These are phyloP conservation scores for Hymenoscyphus fraxineus DNA, from an alignment of 2,329 filamentous ascomycete species.

Conservation along the genomic window DNA sequence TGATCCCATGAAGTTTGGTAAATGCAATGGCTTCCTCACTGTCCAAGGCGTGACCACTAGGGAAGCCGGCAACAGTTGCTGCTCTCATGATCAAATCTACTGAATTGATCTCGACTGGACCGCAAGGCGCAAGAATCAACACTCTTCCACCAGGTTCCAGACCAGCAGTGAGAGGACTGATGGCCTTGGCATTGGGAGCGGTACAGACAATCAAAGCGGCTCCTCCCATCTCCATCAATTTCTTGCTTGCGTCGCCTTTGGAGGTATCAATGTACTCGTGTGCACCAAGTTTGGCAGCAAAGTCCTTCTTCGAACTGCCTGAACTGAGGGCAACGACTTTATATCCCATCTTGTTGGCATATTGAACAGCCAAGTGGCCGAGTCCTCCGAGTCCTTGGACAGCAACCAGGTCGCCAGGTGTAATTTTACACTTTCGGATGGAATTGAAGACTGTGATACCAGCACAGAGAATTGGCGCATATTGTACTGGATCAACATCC, in stretches of 20 bases:
- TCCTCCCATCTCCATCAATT: conserved; percentile 55
- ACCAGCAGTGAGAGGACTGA: conserved; percentile 51
- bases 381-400: conserved; percentile 71
- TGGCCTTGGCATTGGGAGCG: conserved; percentile 55
- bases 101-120: conserved; percentile 44
- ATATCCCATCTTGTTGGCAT: conserved; percentile 72
- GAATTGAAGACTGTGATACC: conserved; percentile 62
- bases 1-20: conserved; percentile 55
- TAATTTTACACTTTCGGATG: conserved; percentile 51
- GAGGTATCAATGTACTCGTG: conserved; percentile 57
- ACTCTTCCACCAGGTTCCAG: conserved; percentile 55
- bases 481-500: conserved; percentile 48
- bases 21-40: conserved; percentile 65
- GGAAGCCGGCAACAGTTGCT: conserved; percentile 58
- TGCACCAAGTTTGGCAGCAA: conserved; percentile 60
- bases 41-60: conserved; percentile 60
- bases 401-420: conserved; percentile 51
- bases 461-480: conserved; percentile 60
- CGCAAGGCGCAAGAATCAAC: conserved; percentile 53
- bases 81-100: conserved; percentile 45
- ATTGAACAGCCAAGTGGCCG: conserved; percentile 75
- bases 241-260: conserved; percentile 45
- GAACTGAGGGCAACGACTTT: conserved; percentile 65
- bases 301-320: conserved; percentile 62
- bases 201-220: conserved; percentile 60